These are phyloP conservation scores for Pyracantha coccinea DNA, from an alignment of 331 rosid genomes.

Conservation along the genomic window DNA sequence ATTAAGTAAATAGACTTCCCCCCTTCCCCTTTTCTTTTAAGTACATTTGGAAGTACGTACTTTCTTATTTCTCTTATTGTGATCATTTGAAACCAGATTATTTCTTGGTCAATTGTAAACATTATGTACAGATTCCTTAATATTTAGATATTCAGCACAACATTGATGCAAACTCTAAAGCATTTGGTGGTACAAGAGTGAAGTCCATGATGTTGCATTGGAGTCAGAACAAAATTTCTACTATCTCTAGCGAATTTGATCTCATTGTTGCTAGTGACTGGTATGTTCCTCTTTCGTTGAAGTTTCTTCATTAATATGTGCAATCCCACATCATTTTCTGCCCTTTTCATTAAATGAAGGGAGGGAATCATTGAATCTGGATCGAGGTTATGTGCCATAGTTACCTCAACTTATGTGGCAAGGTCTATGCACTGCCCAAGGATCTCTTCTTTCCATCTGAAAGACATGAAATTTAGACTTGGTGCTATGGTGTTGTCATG, in stretches of 20 bases:
- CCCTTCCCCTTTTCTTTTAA: neutral
- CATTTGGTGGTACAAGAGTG: conserved; percentile 67
- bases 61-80: neutral
- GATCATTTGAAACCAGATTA: neutral
- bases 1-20: neutral
- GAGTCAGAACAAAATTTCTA: conserved; percentile 48
- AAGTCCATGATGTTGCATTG: conserved; percentile 68
- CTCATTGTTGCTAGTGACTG: conserved; percentile 76
- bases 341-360: neutral
- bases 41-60: neutral
- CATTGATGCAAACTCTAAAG: conserved; percentile 48
- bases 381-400: conserved; percentile 6
- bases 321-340: neutral
- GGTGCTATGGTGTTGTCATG: conserved; percentile 10
- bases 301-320: neutral
- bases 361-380: neutral
- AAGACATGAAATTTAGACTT: conserved; percentile 14
- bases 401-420: conserved; percentile 1
- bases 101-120: neutral
- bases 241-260: conserved; percentile 44
- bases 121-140: conserved; percentile 18
- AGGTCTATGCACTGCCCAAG: conserved; percentile 3
- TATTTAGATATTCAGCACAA: conserved; percentile 45
- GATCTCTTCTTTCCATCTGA: conserved; percentile 10
- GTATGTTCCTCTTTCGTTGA: conserved; percentile 27